These are phyloP conservation scores for Ilyonectria robusta DNA, from an alignment of 2,329 filamentous ascomycete genomes.

Conservation along the genomic window DNA sequence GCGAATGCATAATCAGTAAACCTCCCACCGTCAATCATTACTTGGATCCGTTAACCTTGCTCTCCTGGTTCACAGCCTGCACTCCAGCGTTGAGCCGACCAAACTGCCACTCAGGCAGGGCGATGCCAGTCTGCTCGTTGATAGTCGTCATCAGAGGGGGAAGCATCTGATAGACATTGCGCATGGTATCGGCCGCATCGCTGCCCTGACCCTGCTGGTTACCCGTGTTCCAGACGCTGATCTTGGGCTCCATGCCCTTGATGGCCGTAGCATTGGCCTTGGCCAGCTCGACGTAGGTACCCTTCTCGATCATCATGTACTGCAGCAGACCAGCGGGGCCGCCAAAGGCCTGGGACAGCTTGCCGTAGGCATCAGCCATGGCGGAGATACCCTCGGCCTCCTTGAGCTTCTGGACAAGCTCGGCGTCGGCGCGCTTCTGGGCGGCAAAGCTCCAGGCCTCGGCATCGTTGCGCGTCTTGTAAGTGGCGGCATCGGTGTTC, in stretches of 20 bases:
- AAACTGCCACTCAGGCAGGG: slow-evolving; percentile 83
- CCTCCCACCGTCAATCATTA: not conserved
- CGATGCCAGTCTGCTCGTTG: slow-evolving; percentile 89
- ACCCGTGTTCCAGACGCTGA: slow-evolving; percentile 91
- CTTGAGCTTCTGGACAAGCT: slow-evolving; percentile 73
- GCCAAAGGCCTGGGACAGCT: slow-evolving; percentile 80
- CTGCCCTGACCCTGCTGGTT: slow-evolving; percentile 58
- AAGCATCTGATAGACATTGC: slow-evolving; percentile 87
- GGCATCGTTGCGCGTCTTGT: slow-evolving; percentile 64
- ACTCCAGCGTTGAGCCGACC: slow-evolving; percentile 59
- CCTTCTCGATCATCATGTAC: slow-evolving; percentile 90
- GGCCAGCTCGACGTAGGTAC: slow-evolving; percentile 83
- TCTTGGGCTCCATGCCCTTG: slow-evolving; percentile 86
- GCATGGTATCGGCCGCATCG: slow-evolving; percentile 72
- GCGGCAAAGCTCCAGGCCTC: slow-evolving; percentile 57
- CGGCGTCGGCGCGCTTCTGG: slow-evolving; percentile 70
- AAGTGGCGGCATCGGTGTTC: slow-evolving; percentile 75
- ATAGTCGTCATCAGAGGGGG: slow-evolving; percentile 88
- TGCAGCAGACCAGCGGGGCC: slow-evolving; percentile 84
- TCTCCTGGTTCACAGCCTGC: slow-evolving; percentile 49
- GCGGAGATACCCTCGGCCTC: slow-evolving; percentile 83
- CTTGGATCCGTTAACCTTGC: slow-evolving; percentile 44
- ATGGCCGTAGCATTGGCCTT: slow-evolving; percentile 84
- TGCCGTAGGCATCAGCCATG: slow-evolving; percentile 85
- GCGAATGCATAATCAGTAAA: not conserved